Evolutionary conservation across 2,329 filamentous ascomycete species (phyloP).

Genomic region (Dichotomopilus funicola): DNA sequence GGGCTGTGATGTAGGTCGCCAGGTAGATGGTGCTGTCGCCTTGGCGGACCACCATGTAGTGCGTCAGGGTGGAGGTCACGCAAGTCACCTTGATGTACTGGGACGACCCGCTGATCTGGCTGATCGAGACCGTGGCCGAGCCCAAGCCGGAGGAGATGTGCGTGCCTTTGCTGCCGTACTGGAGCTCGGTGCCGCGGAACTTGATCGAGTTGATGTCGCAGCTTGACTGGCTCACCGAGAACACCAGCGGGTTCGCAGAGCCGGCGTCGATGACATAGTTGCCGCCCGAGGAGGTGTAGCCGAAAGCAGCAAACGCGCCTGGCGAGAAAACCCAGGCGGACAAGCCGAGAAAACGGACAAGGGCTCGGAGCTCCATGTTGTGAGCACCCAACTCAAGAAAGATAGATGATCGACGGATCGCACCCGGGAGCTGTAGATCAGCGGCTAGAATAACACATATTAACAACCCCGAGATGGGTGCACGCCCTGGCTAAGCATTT

Average conservation of each 20-base stretch:
- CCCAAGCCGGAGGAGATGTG: constrained; percentile 55
- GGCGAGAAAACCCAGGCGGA: constrained; percentile 15
- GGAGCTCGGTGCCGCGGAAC: constrained; percentile 53
- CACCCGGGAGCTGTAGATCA: neutral
- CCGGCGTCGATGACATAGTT: constrained; percentile 44
- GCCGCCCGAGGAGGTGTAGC: constrained; percentile 34
- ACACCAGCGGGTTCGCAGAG: constrained; percentile 42
- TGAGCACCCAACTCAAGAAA: neutral
- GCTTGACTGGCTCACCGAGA: constrained; percentile 45
- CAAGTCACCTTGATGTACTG: constrained; percentile 57
- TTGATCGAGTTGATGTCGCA: constrained; percentile 60
- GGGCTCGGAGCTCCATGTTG: constrained; percentile 16
- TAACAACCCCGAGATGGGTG: neutral
- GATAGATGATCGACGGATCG: neutral
- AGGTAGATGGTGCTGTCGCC: constrained; percentile 56
- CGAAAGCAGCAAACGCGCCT: constrained; percentile 35
- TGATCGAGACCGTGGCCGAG: constrained; percentile 48
- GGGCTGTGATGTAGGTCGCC: constrained; percentile 54
- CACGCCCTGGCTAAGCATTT: too few relatives aligned
- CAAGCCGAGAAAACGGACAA: constrained; percentile 16
- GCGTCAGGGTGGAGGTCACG: constrained; percentile 52
- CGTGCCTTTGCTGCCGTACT: constrained; percentile 45
- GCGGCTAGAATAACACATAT: neutral
- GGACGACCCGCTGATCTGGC: constrained; percentile 28
- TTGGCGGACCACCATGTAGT: constrained; percentile 55